phyloP scores from a whole-genome alignment of 2,329 filamentous ascomycete species.

The Didymella pomorum region DNA sequence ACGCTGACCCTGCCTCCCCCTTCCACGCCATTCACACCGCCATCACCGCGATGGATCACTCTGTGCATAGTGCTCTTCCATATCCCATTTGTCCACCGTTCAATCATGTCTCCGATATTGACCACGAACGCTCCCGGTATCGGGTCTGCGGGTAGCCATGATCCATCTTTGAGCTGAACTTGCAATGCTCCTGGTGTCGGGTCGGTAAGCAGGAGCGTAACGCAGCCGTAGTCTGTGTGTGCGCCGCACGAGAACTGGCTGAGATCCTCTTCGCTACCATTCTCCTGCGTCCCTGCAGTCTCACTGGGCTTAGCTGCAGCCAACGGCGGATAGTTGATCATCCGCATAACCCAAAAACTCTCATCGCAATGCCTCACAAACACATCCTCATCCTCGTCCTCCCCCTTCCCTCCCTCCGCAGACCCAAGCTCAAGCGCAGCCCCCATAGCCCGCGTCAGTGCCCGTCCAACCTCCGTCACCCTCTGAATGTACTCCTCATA shows the following conservation, averaged over 20 bases:
- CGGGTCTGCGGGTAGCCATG: conserved; percentile 57
- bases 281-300: background rate
- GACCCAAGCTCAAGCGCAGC: conserved; percentile 39
- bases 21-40: background rate
- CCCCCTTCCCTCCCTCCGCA: conserved; percentile 13
- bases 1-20: conserved; percentile 54
- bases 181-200: conserved; percentile 55
- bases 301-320: background rate
- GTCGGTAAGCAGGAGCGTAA: conserved; percentile 58
- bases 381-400: conserved; percentile 37
- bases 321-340: conserved; percentile 52
- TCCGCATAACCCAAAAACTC: conserved; percentile 53
- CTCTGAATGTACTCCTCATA: conserved; percentile 46
- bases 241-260: conserved; percentile 53
- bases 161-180: conserved; percentile 52
- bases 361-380: conserved; percentile 44
- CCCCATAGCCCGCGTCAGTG: conserved; percentile 51
- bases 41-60: conserved; percentile 51
- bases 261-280: conserved; percentile 23
- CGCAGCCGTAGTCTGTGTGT: conserved; percentile 57
- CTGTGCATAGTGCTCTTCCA: conserved; percentile 57
- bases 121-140: conserved; percentile 57
- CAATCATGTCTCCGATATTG: conserved; percentile 61
- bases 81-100: conserved; percentile 56
- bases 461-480: conserved; percentile 43